Evolutionary conservation across 2,329 filamentous ascomycete species (phyloP).

Genomic region (Sporothrix brunneoviolacea): DNA sequence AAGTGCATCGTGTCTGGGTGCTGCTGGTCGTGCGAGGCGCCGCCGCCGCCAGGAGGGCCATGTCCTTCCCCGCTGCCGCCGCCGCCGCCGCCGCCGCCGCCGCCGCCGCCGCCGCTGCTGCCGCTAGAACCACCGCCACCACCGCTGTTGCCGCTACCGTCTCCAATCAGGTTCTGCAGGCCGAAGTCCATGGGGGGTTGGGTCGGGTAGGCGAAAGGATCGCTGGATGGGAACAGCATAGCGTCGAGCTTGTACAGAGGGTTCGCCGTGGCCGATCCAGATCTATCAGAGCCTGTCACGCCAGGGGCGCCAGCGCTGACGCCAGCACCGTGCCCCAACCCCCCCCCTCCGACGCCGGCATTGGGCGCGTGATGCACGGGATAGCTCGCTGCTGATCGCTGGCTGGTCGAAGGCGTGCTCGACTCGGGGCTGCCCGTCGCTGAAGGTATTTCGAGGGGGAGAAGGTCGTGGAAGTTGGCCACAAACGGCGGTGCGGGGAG

Average conservation of each 20-base stretch:
- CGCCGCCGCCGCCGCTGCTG: conserved; percentile 22
- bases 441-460: conserved; percentile 39
- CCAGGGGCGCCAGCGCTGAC: not conserved
- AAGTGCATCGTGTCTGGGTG: conserved; percentile 36
- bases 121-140: not conserved
- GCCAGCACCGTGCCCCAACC: not conserved
- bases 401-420: conserved; percentile 26
- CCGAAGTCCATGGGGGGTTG: conserved; percentile 57
- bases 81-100: too few species aligned
- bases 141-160: conserved; percentile 17
- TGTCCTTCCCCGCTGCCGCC: not conserved
- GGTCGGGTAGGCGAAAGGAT: conserved; percentile 74
- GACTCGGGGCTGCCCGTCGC: conserved; percentile 34
- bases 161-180: conserved; percentile 5
- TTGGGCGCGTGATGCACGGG: conserved; percentile 20
- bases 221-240: conserved; percentile 73
- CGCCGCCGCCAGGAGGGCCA: not conserved
- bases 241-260: conserved; percentile 63
- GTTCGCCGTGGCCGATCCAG: conserved; percentile 26
- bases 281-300: not conserved
- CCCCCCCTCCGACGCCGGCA: not conserved
- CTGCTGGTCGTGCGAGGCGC: conserved; percentile 14
- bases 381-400: conserved; percentile 22
- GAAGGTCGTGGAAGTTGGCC: conserved; percentile 37
- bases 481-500: conserved; percentile 27